Evolutionary conservation across 1,284 basidiomycete species (phyloP), one percentile per base, ranked within the genome.

Genomic region (Sporisorium reilianum): DNA sequence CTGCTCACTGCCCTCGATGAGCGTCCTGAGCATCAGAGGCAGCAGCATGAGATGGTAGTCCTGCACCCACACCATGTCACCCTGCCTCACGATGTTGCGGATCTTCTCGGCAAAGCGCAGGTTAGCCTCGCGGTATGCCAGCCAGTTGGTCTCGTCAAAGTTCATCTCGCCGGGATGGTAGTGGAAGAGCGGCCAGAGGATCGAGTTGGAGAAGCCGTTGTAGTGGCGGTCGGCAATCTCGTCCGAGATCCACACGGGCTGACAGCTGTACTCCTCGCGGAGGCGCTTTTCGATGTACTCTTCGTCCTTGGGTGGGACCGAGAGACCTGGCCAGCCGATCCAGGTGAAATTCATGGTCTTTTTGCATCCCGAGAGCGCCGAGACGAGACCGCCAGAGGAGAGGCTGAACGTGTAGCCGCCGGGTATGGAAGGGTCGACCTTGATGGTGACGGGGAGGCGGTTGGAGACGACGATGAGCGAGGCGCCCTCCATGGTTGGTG

Each of bases 141-240:
- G 89, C 96, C 96, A 99, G 86, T 98, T 93, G 82, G 92, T 93
- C 87, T 97, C 94, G 86, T 98, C 96, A 85, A 99, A 99, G 87
- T 95, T 97, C 95, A 99, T 99, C 77, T 83, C 81, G 9, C 83
- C 82, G 0, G 78, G 77, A 85, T 97, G 95, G 86, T 98, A 99
- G 86, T 99, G 96, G 89, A 99, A 98, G 50, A 99, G 88, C 0
- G 96, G 96, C 96, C 96, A 99, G 41, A 99, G 90, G 86, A 99
- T 99, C 53, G 94, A 97, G 88, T 99, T 99, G 77, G 94, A 95
- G 88, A 99, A 99, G n/a, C 87, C 87, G 82, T 98, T 99, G 88
- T 99, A 99, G 86, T 98, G 96, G 59, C 92, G 90, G 86, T 99
- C 97, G 14, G 97, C 96, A 69, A 99, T 89, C 78, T 98, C 96